Evolutionary conservation across 345 rosid genomes (phyloP).

Genomic region (Orychophragmus violaceus): DNA sequence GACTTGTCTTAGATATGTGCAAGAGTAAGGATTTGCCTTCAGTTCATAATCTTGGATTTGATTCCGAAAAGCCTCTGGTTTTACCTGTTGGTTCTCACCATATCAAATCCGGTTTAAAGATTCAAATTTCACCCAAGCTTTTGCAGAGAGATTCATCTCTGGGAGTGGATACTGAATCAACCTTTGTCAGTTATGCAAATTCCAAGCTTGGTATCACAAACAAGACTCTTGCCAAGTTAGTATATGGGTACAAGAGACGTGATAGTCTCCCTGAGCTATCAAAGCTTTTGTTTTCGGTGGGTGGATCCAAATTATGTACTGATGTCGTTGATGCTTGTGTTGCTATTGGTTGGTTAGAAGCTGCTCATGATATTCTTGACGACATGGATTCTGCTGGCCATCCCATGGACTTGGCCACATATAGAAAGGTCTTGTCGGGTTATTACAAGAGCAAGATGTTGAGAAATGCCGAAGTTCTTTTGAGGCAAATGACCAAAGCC

Average conservation of each 20-base stretch:
- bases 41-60: constrained; percentile 17
- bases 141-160: constrained; percentile 46
- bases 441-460: constrained; percentile 45
- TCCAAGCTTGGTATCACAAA: constrained; percentile 45
- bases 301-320: constrained; percentile 34
- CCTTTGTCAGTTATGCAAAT: constrained; percentile 36
- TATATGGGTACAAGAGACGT: constrained; percentile 47
- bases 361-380: constrained; percentile 88
- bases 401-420: constrained; percentile 31
- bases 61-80: constrained; percentile 33
- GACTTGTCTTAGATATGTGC: constrained; percentile 47
- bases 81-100: constrained; percentile 65
- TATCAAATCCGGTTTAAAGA: constrained; percentile 54
- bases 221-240: constrained; percentile 57
- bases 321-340: constrained; percentile 57
- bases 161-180: constrained; percentile 30
- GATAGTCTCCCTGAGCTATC: constrained; percentile 50
- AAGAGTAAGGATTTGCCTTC: constrained; percentile 22
- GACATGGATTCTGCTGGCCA: constrained; percentile 53
- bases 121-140: constrained; percentile 47
- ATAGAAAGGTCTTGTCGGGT: constrained; percentile 44
- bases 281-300: constrained; percentile 33
- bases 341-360: constrained; percentile 56
- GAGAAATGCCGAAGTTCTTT: constrained; percentile 55
- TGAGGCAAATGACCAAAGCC: constrained; percentile 46